Percentiles rank a stretch among this genome's conserved stretches.
Evolutionary conservation across 768 basidiomycete species (phyloP).

Genomic region (Paxillus involutus): DNA sequence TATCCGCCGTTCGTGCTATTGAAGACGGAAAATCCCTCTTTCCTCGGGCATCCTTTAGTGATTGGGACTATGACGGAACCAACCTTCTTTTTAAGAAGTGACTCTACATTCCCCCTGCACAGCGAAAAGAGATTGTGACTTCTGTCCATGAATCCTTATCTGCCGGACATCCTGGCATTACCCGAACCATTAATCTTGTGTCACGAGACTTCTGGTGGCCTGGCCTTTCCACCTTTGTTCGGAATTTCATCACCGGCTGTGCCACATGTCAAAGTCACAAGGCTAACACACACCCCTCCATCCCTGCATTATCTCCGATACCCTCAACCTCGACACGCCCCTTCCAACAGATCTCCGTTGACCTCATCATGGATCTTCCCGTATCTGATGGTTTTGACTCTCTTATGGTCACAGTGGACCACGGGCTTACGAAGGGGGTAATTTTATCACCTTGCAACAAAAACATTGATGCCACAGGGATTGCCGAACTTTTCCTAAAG

Average conservation of each 20-base stretch:
- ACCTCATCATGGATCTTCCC: background rate
- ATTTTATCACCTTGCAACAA: background rate
- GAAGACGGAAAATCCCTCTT: too few relatives aligned
- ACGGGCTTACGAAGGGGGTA: background rate
- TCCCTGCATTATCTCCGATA: background rate
- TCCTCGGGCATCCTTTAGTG: too few relatives aligned
- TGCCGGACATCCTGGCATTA: background rate
- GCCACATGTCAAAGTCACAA: slow-evolving; percentile 11
- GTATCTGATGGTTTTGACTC: too few relatives aligned
- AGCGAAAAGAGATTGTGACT: too few relatives aligned
- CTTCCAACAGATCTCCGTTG: background rate
- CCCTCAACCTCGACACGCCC: background rate
- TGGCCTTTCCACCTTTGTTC: background rate
- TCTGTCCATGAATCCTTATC: too few relatives aligned
- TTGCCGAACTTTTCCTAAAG: too few relatives aligned
- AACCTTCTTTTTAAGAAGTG: too few relatives aligned
- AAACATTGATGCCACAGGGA: background rate
- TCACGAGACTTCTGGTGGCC: slow-evolving; percentile 3
- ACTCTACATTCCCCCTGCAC: too few relatives aligned
- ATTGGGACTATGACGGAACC: too few relatives aligned
- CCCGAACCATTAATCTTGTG: background rate
- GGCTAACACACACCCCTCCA: background rate
- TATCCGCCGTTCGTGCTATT: too few relatives aligned
- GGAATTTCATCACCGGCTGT: background rate
- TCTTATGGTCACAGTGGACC: background rate